Evolutionary conservation across 768 basidiomycete genomes (phyloP).

Genomic region (Pleurotus cornucopiae): DNA sequence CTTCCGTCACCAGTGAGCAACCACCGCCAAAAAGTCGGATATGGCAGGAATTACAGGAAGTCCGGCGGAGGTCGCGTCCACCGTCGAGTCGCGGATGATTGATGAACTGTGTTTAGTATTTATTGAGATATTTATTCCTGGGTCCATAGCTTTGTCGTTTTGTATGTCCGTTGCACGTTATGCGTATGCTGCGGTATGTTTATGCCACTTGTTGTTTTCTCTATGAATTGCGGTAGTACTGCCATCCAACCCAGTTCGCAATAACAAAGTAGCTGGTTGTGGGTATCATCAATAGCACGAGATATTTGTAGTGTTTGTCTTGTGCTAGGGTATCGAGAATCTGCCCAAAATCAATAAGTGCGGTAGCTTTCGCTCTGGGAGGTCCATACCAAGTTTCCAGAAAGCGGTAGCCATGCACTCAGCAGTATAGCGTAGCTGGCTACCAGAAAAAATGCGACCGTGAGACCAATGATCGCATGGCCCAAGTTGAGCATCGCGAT

Average conservation of each 20-base stretch:
- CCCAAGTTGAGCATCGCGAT: constrained; percentile 29
- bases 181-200: not conserved
- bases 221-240: constrained; percentile 91
- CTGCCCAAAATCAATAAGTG: constrained; percentile 30
- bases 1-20: constrained; percentile 28
- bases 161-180: not conserved
- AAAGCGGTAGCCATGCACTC: constrained; percentile 56
- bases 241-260: constrained; percentile 99
- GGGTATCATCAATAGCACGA: constrained; percentile 74
- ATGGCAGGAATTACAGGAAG: constrained; percentile 53
- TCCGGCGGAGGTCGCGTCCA: constrained; percentile 42
- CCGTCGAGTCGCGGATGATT: constrained; percentile 35
- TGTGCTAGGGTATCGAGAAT: constrained; percentile 55
- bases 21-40: constrained; percentile 36
- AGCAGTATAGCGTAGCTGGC: constrained; percentile 63
- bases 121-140: constrained; percentile 15
- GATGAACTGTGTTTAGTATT: constrained; percentile 18
- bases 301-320: constrained; percentile 92
- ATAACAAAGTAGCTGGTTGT: constrained; percentile 87
- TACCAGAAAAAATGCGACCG: constrained; percentile 49
- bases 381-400: constrained; percentile 45
- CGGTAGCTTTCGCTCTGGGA: not conserved
- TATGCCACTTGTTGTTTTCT: constrained; percentile 12
- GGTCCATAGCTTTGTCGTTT: not conserved
- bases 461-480: constrained; percentile 40